Evolutionary conservation across 352 stramenopile genomes (phyloP), one percentile per base, ranked within the genome.

Genomic region (Pythium dissimile): DNA sequence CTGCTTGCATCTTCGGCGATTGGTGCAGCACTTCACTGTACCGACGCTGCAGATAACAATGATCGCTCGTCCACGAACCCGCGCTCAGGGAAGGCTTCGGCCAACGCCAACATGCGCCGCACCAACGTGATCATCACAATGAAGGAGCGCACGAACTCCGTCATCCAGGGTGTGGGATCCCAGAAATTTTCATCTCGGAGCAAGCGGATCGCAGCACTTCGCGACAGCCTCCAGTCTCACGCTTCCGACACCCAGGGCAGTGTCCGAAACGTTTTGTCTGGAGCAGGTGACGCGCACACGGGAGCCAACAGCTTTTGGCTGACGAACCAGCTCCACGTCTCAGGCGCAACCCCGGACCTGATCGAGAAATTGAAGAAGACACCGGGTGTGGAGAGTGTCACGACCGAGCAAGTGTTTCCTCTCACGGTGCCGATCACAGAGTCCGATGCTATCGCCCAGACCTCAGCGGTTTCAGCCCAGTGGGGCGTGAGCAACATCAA

Each of bases 61-160:
- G 56, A 42, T 2, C 41, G 41, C 18, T 56, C 47, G 16, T 34
- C 23, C 24, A 56, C 41, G 20, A 43, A 32, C 34, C 51, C 64
- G 20, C 43, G 67, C 21, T 27, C 65, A 20, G 63, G 61, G 24
- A 50, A 67, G n/a, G 50, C 59, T 12, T 54, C 21, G 30, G 28
- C 47, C 9, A 54, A 73, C 11, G 44, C 26, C 10, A 24, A 16
- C 20, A 47, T 16, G 34, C 61, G 45, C 18, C 74, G 69, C 9
- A 59, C 64, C 51, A 80, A 86, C 46, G 59, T 88, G 24, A 66
- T 88, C 24, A 64, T 88, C 18, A 84, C 75, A 0, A 83, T 88
- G 71, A 58, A 77, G 28, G 57, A 65, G 0, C 45, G 50, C 38
- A 75, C 65, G 0, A 51, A 63, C 11, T 56, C 62, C 12, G 53